A percentile compares a stretch with the other conserved stretches of the same genome.
Evolutionary conservation across 108 stramenopile genomes (phyloP).

Genomic region (Cyclotella kingstonii): DNA sequence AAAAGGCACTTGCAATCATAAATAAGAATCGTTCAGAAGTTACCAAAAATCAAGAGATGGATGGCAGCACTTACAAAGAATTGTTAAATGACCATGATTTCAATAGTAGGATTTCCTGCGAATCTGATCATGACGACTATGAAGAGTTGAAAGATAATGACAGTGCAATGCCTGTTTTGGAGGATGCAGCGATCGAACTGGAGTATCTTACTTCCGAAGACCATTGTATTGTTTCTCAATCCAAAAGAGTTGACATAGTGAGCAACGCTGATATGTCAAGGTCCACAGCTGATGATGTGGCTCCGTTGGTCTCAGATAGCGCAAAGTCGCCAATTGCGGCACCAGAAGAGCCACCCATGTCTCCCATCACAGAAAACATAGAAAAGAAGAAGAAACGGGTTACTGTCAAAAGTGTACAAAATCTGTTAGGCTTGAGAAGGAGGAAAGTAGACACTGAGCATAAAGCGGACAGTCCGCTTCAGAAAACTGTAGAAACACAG

Average conservation of each 20-base stretch:
- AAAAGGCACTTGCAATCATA: slow-evolving; percentile 16
- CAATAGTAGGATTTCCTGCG: too few relatives aligned
- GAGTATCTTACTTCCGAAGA: slow-evolving; percentile 11
- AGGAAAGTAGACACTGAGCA: slow-evolving; percentile 1
- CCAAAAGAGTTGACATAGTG: too few relatives aligned
- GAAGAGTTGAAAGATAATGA: slow-evolving; percentile 7
- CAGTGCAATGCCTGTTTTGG: not conserved
- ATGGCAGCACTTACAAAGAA: not conserved
- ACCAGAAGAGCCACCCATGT: not conserved
- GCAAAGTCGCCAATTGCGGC: not conserved
- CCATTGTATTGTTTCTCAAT: too few relatives aligned
- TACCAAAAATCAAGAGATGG: slow-evolving; percentile 4
- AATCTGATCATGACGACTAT: slow-evolving; percentile 8
- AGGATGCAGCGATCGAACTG: slow-evolving; percentile 33
- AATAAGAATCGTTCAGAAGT: slow-evolving; percentile 5
- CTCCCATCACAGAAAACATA: not conserved
- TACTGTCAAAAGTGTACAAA: slow-evolving; percentile 12
- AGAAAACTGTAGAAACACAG: not conserved
- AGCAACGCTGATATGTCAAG: not conserved
- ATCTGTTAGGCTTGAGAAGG: slow-evolving; percentile 8
- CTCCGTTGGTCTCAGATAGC: slow-evolving; percentile 1
- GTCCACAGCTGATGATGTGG: not conserved
- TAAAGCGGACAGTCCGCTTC: not conserved
- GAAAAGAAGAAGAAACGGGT: slow-evolving; percentile 8
- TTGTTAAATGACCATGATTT: too few relatives aligned